These are phyloP conservation scores for Curvularia sp. DNA, from an alignment of 2,329 filamentous ascomycete species.

Conservation along the genomic window DNA sequence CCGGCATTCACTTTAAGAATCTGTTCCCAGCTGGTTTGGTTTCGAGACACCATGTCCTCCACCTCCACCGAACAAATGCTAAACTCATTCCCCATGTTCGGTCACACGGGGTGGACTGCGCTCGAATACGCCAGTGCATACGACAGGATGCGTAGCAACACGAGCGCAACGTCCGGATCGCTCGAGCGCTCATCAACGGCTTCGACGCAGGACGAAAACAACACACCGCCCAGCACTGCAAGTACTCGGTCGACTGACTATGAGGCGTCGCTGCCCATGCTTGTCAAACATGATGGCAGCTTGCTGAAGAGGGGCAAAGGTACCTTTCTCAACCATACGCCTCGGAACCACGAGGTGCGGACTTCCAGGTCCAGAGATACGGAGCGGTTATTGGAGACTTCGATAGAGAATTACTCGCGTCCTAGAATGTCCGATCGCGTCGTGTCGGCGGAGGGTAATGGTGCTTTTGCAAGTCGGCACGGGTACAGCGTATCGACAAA, in stretches of 20 bases:
- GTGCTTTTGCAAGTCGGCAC: conserved; percentile 6
- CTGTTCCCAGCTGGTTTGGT: not conserved
- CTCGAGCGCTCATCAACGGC: conserved; percentile 31
- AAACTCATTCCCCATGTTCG: conserved; percentile 43
- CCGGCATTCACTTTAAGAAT: not conserved
- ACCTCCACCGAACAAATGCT: conserved; percentile 31
- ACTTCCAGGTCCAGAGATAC: conserved; percentile 27
- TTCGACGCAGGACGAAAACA: conserved; percentile 31
- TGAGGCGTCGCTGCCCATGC: conserved; percentile 21
- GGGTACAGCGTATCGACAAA: conserved; percentile 23
- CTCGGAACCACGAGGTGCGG: conserved; percentile 38
- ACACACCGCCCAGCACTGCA: conserved; percentile 22
- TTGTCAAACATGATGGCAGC: conserved; percentile 32
- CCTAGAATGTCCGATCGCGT: conserved; percentile 26
- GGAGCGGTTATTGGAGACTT: conserved; percentile 25
- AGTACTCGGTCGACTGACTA: conserved; percentile 19
- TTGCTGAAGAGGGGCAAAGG: conserved; percentile 37
- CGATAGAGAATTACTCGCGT: conserved; percentile 32
- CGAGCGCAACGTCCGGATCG: conserved; percentile 27
- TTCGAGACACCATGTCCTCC: conserved; percentile 18
- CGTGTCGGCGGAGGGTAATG: conserved; percentile 15
- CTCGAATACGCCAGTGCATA: conserved; percentile 41
- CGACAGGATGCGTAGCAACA: conserved; percentile 24
- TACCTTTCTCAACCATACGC: conserved; percentile 48
- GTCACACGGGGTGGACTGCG: conserved; percentile 44